These are phyloP conservation scores for Eruca vesicaria DNA, from an alignment of 441 rosid species.

Conservation along the genomic window DNA sequence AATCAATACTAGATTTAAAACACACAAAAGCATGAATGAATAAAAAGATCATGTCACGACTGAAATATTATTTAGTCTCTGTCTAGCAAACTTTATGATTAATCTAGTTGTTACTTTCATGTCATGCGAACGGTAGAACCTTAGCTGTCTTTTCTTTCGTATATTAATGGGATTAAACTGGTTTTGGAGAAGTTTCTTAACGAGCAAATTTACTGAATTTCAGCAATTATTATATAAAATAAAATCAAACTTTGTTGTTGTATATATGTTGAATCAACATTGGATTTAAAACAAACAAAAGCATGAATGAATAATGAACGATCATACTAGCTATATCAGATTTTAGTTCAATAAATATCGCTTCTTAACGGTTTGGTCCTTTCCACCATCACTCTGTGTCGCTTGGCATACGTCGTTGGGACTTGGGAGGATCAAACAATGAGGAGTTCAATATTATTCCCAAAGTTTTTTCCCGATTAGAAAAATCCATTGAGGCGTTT, in stretches of 20 bases:
- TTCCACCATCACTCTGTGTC: not conserved
- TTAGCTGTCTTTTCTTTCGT: not conserved
- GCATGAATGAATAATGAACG: not conserved
- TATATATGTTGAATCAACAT: not conserved
- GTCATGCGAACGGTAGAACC: not conserved
- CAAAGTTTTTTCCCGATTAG: not conserved
- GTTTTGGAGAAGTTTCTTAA: not conserved
- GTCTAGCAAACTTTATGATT: not conserved
- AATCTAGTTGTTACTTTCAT: not conserved
- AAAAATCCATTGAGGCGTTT: not conserved
- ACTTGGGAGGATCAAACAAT: not conserved
- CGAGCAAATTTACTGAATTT: not conserved
- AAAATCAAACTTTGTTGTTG: not conserved
- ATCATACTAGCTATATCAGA: not conserved
- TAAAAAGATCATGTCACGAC: not conserved
- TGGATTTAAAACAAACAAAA: not conserved
- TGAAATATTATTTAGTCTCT: not conserved
- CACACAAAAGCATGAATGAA: not conserved
- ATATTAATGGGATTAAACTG: not conserved
- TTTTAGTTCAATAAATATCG: not conserved
- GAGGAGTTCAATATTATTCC: not conserved
- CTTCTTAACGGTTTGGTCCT: slow-evolving; percentile 5
- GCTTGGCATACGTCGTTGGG: not conserved
- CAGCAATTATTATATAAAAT: not conserved
- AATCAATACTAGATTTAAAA: slow-evolving; percentile 1